phyloP scores from a whole-genome alignment of 106 monocot species.

The Posidonia australis region DNA sequence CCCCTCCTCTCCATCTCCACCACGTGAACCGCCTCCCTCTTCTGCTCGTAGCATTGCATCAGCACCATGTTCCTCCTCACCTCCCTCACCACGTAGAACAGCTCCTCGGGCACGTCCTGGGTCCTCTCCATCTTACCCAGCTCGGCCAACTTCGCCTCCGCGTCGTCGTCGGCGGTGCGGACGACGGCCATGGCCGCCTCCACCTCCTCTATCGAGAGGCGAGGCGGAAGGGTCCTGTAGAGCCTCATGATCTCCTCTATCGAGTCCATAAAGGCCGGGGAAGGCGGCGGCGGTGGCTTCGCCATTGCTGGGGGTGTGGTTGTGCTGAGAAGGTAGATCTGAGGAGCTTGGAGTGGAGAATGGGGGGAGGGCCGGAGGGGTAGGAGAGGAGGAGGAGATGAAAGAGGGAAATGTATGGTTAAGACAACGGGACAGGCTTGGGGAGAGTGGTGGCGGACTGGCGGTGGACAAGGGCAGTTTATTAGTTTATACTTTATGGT shows the following conservation, averaged over 20 bases:
- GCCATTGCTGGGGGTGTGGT: neutral
- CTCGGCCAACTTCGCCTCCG: conserved; percentile 41
- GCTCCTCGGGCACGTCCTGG: conserved; percentile 55
- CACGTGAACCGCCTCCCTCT: conserved; percentile 48
- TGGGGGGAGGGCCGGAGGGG: neutral
- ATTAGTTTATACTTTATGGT: no score
- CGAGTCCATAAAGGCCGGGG: conserved; percentile 21
- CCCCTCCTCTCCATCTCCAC: conserved; percentile 44
- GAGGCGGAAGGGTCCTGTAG: conserved; percentile 58
- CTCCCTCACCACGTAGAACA: conserved; percentile 55
- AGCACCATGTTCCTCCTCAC: conserved; percentile 37
- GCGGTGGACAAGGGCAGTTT: no score
- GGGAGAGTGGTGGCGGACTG: neutral
- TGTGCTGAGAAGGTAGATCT: neutral
- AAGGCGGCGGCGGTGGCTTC: neutral
- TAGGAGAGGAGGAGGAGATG: neutral
- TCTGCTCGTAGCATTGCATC: conserved; percentile 50
- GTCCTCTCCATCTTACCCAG: conserved; percentile 20
- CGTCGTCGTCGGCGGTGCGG: conserved; percentile 33
- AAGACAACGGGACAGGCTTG: conserved; percentile 1
- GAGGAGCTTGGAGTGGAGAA: neutral
- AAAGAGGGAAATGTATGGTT: neutral
- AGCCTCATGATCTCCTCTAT: conserved; percentile 66
- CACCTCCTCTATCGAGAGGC: conserved; percentile 64
- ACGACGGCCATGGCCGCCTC: conserved; percentile 63